A percentile compares a stretch with the other conserved stretches of the same genome.
These are phyloP conservation scores for Colletotrichum karsti DNA, from an alignment of 2,329 filamentous ascomycete species.

Conservation along the genomic window DNA sequence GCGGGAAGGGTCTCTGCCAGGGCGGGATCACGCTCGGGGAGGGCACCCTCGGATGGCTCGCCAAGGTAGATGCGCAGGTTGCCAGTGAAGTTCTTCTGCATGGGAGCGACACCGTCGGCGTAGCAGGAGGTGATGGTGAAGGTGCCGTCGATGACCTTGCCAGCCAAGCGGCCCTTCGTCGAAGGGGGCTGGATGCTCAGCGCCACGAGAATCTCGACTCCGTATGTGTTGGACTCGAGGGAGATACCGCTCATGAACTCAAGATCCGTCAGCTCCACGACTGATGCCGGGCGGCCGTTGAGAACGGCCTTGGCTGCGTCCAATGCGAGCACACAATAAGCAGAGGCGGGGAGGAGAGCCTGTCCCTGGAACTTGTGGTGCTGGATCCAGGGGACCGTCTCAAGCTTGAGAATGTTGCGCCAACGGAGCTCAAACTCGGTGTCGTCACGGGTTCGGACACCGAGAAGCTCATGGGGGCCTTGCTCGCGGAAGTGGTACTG, in stretches of 20 bases:
- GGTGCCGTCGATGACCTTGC: constrained; percentile 21
- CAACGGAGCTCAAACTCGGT: constrained; percentile 27
- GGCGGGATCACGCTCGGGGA: constrained; percentile 28
- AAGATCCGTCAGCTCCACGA: constrained; percentile 42
- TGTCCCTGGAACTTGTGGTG: constrained; percentile 46
- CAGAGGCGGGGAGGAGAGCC: constrained; percentile 53
- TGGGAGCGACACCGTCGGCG: constrained; percentile 17
- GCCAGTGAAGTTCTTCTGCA: constrained; percentile 30
- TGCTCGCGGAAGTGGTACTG: constrained; percentile 38
- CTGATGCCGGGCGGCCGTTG: constrained; percentile 32
- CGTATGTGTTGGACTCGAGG: constrained; percentile 34
- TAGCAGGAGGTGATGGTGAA: constrained; percentile 30
- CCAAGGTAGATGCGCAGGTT: constrained; percentile 32
- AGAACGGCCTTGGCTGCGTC: constrained; percentile 48
- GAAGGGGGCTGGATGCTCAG: constrained; percentile 29
- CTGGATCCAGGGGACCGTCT: constrained; percentile 43
- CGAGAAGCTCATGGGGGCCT: constrained; percentile 45
- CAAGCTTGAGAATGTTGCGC: constrained; percentile 32
- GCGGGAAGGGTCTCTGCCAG: constrained; percentile 29
- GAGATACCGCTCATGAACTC: constrained; percentile 42
- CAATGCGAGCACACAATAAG: constrained; percentile 51
- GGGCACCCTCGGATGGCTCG: constrained; percentile 26
- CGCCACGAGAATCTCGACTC: constrained; percentile 34
- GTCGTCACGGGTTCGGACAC: constrained; percentile 16
- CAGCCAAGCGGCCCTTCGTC: constrained; percentile 19